A percentile compares a stretch with the other conserved stretches of the same genome.
These are phyloP conservation scores for Chlamydomonas applanata DNA, from an alignment of 139 green algal species.

Conservation along the genomic window DNA sequence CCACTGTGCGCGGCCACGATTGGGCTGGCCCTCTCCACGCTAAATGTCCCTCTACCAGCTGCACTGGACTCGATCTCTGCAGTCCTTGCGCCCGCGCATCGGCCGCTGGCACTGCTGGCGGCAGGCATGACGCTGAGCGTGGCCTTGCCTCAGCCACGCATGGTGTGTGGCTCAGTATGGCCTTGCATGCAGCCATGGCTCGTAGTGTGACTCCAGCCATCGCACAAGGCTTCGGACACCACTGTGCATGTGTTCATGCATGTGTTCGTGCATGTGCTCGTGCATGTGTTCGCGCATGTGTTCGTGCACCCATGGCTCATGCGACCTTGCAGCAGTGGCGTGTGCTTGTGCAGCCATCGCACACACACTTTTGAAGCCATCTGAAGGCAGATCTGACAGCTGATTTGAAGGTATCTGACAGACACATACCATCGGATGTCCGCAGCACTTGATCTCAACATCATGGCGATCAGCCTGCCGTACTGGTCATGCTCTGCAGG, in stretches of 20 bases:
- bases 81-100: constrained; percentile 35
- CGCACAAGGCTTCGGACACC: not conserved
- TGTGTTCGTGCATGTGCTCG: too few relatives aligned
- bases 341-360: too few relatives aligned
- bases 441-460: too few relatives aligned
- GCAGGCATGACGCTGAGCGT: constrained; percentile 35
- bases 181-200: not conserved
- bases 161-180: not conserved
- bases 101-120: constrained; percentile 43
- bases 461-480: too few relatives aligned
- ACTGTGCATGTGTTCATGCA: not conserved
- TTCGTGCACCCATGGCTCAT: not conserved
- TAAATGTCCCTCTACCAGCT: constrained; percentile 17
- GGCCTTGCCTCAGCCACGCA: constrained; percentile 1
- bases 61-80: constrained; percentile 19
- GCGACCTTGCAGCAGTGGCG: too few relatives aligned
- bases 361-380: too few relatives aligned
- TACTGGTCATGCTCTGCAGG: not conserved
- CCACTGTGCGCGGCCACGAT: constrained; percentile 31
- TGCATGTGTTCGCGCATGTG: not conserved
- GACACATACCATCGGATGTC: too few relatives aligned
- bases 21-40: not conserved
- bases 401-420: too few relatives aligned
- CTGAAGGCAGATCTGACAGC: too few relatives aligned
- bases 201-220: not conserved